These are phyloP conservation scores for Thielaviopsis cerberus DNA, from an alignment of 2,329 filamentous ascomycete species.

Conservation along the genomic window DNA sequence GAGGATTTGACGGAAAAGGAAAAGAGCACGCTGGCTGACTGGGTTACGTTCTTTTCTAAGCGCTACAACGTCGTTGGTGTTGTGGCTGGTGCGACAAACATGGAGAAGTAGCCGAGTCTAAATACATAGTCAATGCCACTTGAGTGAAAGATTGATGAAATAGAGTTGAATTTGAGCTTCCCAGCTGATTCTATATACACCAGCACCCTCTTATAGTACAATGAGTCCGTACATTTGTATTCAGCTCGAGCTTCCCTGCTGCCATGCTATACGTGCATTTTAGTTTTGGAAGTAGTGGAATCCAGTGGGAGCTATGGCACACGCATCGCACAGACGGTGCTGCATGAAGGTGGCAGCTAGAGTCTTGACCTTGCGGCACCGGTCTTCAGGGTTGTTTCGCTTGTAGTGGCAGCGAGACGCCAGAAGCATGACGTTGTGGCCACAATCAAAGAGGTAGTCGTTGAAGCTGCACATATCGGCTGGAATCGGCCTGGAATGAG, in stretches of 20 bases:
- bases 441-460: neutral
- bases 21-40: constrained; percentile 70
- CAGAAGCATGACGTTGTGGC: neutral
- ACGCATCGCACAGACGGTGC: neutral
- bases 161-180: neutral
- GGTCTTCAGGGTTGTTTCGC: neutral
- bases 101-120: constrained; percentile 20
- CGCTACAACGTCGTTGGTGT: constrained; percentile 76
- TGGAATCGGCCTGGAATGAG: neutral
- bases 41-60: constrained; percentile 92
- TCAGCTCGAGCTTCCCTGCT: neutral
- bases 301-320: too few species aligned
- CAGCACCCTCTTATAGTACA: neutral
- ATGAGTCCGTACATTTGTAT: neutral
- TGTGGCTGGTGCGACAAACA: constrained; percentile 42
- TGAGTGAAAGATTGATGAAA: too few species aligned
- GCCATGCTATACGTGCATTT: too few species aligned
- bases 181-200: too few species aligned
- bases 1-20: constrained; percentile 67
- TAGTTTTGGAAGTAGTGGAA: too few species aligned
- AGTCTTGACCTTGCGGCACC: neutral
- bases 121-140: neutral
- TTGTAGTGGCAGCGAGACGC: neutral
- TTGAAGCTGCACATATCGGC: neutral
- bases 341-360: neutral